These are phyloP conservation scores for Hemisphaericaspora lyxosophila DNA, from an alignment of 1,139 yeast genomes.

Conservation along the genomic window DNA sequence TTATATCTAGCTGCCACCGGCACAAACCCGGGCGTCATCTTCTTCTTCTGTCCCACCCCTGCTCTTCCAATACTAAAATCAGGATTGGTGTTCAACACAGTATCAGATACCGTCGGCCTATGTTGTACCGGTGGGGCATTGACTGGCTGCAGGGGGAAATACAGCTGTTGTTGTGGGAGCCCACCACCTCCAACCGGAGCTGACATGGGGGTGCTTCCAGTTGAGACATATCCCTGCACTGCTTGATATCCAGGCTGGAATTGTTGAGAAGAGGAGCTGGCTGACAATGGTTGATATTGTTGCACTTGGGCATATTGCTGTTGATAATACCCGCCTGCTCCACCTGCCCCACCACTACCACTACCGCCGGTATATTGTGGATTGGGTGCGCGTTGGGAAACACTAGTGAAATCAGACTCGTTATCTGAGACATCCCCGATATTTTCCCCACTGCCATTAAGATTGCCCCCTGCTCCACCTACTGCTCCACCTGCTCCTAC, in stretches of 20 bases:
- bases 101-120: slow-evolving; percentile 46
- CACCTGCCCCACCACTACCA: too few species aligned
- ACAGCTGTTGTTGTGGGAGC: slow-evolving; percentile 12
- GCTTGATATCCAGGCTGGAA: slow-evolving; percentile 18
- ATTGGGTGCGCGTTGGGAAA: slow-evolving; percentile 76
- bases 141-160: too few species aligned
- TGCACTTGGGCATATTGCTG: slow-evolving; percentile 15
- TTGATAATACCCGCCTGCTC: slow-evolving; percentile 9
- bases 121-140: slow-evolving; percentile 13
- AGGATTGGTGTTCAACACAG: slow-evolving; percentile 51
- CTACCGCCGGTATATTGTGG: slow-evolving; percentile 50
- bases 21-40: slow-evolving; percentile 15
- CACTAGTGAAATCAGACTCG: slow-evolving; percentile 73
- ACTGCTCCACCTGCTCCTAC: too few species aligned
- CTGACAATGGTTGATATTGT: slow-evolving; percentile 3
- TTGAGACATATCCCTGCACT: slow-evolving; percentile 13
- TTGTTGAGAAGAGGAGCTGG: slow-evolving; percentile 18
- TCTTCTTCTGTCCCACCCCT: slow-evolving; percentile 13
- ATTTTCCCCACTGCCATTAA: slow-evolving; percentile 2
- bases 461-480: too few species aligned
- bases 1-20: slow-evolving; percentile 20
- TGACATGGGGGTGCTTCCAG: too few species aligned
- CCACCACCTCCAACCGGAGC: too few species aligned
- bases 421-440: slow-evolving; percentile 30
- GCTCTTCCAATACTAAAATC: slow-evolving; percentile 44